Percentiles rank a stretch among this genome's conserved stretches.
Conservation (phyloP, 257 asterid genomes). For the Solanum piurae region DNA sequence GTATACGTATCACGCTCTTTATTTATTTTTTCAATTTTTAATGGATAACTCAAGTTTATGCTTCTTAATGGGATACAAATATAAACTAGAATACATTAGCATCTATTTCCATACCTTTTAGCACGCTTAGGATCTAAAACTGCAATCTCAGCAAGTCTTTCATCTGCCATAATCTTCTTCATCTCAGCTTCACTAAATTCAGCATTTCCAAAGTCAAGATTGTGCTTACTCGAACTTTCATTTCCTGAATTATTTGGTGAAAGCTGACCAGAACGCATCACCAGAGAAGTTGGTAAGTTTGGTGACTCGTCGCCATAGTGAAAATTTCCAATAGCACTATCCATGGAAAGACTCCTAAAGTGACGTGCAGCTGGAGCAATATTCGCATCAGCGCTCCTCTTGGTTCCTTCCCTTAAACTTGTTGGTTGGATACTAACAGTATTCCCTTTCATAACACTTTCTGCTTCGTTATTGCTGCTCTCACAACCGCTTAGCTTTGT, state of each 20-base stretch:
- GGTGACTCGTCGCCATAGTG: constrained; percentile 42
- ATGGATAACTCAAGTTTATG: background rate
- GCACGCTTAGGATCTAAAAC: constrained; percentile 77
- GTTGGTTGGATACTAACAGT: background rate
- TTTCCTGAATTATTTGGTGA: constrained; percentile 51
- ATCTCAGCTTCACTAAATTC: constrained; percentile 72
- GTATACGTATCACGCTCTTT: background rate
- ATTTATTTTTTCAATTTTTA: background rate
- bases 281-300: constrained; percentile 21
- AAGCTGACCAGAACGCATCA: constrained; percentile 29
- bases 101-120: constrained; percentile 41
- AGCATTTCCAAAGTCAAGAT: constrained; percentile 53
- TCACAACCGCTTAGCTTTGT: constrained; percentile 12
- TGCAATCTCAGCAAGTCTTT: constrained; percentile 77
- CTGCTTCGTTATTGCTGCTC: constrained; percentile 21
- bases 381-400: constrained; percentile 52
- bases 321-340: constrained; percentile 57
- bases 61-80: background rate
- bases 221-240: constrained; percentile 29
- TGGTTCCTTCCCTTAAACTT: constrained; percentile 29
- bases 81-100: background rate
- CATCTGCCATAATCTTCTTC: constrained; percentile 76
- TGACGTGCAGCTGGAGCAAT: constrained; percentile 47
- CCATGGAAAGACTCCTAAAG: constrained; percentile 81
- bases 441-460: constrained; percentile 12